phyloP scores from a whole-genome alignment of 176 grass and related monocot species.

The Eragrostis nindensis region DNA sequence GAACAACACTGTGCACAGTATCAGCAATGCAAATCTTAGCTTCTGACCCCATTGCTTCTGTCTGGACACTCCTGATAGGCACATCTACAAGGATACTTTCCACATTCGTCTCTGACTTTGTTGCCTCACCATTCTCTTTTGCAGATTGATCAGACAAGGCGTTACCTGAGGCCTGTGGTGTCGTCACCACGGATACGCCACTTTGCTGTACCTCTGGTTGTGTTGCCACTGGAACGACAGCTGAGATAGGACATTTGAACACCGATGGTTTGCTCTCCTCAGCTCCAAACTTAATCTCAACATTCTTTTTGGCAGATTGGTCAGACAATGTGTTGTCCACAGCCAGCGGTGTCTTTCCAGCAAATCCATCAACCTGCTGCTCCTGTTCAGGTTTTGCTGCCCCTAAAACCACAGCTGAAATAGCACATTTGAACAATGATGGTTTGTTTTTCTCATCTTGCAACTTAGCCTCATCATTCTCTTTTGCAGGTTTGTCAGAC shows the following conservation, averaged over 20 bases:
- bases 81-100: slow-evolving; percentile 23
- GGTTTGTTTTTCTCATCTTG: slow-evolving; percentile 21
- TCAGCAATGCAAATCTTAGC: background rate
- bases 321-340: background rate
- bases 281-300: background rate
- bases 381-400: slow-evolving; percentile 13
- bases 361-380: slow-evolving; percentile 10
- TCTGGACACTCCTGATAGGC: slow-evolving; percentile 23
- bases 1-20: slow-evolving; percentile 14
- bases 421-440: background rate
- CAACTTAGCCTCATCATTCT: background rate
- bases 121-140: slow-evolving; percentile 2
- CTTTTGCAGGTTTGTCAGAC: slow-evolving; percentile 15
- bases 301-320: slow-evolving; percentile 25
- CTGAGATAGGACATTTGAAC: background rate
- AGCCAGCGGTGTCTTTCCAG: background rate
- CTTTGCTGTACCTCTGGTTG: slow-evolving; percentile 3
- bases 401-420: background rate
- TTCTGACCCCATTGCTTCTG: slow-evolving; percentile 22
- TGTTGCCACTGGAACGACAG: background rate
- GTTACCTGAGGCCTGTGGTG: background rate
- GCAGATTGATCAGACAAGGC: background rate
- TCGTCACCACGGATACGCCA: background rate
- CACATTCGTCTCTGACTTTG: background rate
- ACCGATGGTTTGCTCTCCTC: background rate